Conservation (phyloP, 148 eudicot species). For the Polygonum aviculare region DNA sequence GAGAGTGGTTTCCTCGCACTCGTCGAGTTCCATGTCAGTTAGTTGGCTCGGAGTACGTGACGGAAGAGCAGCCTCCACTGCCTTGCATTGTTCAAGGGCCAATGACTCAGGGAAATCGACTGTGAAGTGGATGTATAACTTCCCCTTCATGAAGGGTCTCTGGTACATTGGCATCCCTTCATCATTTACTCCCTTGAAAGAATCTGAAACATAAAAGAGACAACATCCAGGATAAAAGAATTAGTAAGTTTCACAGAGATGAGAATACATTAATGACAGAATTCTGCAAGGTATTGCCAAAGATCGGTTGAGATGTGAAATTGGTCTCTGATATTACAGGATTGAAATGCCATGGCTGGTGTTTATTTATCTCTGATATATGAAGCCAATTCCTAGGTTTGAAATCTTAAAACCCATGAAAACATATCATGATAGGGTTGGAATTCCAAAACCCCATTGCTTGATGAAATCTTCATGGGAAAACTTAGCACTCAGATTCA, state of each 20-base stretch:
- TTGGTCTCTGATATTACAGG: background rate
- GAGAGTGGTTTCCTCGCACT: slow-evolving; percentile 52
- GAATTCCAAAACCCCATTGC: background rate
- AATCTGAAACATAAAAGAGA: slow-evolving; percentile 21
- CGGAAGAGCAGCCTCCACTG: slow-evolving; percentile 38
- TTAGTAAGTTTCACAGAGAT: too few species aligned
- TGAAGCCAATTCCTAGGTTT: background rate
- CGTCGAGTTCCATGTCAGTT: slow-evolving; percentile 53
- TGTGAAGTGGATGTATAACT: slow-evolving; percentile 46
- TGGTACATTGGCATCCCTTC: slow-evolving; percentile 60
- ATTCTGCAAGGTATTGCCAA: background rate
- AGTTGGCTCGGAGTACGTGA: slow-evolving; percentile 25
- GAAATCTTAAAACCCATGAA: background rate
- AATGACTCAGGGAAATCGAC: slow-evolving; percentile 47
- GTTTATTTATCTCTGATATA: background rate
- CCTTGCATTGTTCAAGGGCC: slow-evolving; percentile 33
- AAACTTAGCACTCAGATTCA: background rate
- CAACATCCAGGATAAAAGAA: background rate
- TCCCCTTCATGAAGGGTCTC: slow-evolving; percentile 55
- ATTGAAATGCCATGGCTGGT: background rate
- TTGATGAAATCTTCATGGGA: background rate
- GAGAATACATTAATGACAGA: background rate
- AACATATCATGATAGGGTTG: background rate
- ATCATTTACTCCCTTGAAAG: slow-evolving; percentile 49
- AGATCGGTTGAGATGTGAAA: background rate